Percentiles rank a stretch among this genome's conserved stretches.
Conservation (phyloP, 225 moss, liverwort and hornwort species). For the Lunularia cruciata region DNA sequence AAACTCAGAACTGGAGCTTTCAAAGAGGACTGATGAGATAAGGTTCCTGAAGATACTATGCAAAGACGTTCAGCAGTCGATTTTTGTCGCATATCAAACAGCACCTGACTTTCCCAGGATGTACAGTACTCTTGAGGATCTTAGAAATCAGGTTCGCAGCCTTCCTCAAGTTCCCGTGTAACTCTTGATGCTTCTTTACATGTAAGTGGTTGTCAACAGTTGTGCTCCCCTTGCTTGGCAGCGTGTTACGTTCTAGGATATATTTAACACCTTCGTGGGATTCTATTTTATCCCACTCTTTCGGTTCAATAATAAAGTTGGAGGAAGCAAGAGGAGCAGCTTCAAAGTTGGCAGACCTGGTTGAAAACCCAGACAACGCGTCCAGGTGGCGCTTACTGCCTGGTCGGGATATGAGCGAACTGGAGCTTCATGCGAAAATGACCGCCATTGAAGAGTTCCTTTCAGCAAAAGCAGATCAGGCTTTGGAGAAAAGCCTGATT, state of each 20-base stretch:
- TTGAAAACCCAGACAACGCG: constrained; percentile 76
- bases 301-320: too few species aligned
- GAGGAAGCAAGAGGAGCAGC: constrained; percentile 40
- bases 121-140: constrained; percentile 44
- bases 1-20: constrained; percentile 59
- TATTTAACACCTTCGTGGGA: not conserved
- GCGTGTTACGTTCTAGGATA: too few species aligned
- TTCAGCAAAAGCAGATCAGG: constrained; percentile 75
- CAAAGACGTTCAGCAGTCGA: constrained; percentile 50
- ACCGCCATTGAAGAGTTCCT: constrained; percentile 70
- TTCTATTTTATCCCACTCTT: too few species aligned
- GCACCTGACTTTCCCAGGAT: constrained; percentile 48
- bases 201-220: not conserved
- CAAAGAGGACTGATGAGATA: constrained; percentile 74
- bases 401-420: constrained; percentile 54
- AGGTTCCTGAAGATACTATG: constrained; percentile 53
- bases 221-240: not conserved
- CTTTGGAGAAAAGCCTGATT: constrained; percentile 65
- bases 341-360: constrained; percentile 55
- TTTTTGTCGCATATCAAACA: constrained; percentile 46
- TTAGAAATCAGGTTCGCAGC: constrained; percentile 54
- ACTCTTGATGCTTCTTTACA: too few species aligned
- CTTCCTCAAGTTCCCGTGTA: not conserved
- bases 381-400: constrained; percentile 67
- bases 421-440: constrained; percentile 73